Conservation (phyloP, 768 basidiomycete species). For the Aureoboletus auriporus region DNA sequence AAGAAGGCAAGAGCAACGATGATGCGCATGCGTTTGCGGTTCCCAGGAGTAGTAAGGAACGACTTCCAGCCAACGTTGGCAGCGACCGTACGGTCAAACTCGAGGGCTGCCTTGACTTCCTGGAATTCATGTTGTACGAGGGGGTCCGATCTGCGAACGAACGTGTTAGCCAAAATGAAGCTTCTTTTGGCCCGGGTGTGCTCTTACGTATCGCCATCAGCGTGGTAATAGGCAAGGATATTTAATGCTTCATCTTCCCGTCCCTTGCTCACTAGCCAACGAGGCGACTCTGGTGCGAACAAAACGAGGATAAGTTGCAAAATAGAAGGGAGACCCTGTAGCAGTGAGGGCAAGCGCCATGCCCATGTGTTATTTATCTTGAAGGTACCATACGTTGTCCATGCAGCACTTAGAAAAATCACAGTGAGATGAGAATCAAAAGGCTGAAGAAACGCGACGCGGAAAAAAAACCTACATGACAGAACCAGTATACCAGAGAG, state of each 20-base stretch:
- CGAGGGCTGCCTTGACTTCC: slow-evolving; percentile 76
- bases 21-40: slow-evolving; percentile 72
- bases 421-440: background rate
- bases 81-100: slow-evolving; percentile 58
- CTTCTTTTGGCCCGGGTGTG: background rate
- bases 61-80: slow-evolving; percentile 65
- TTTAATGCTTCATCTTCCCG: slow-evolving; percentile 62
- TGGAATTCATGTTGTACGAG: slow-evolving; percentile 71
- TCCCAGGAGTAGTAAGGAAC: slow-evolving; percentile 62
- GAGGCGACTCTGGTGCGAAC: slow-evolving; percentile 79
- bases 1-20: slow-evolving; percentile 78
- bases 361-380: slow-evolving; percentile 63
- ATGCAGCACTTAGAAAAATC: slow-evolving; percentile 53
- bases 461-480: slow-evolving; percentile 51
- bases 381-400: slow-evolving; percentile 82
- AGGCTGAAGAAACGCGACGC: background rate
- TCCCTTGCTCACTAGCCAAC: slow-evolving; percentile 78
- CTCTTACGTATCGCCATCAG: slow-evolving; percentile 60
- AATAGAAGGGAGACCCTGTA: slow-evolving; percentile 70
- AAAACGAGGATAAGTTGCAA: slow-evolving; percentile 62
- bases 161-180: background rate
- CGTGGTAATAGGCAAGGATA: slow-evolving; percentile 78
- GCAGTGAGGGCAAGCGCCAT: slow-evolving; percentile 80
- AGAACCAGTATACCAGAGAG: slow-evolving; percentile 82
- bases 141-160: slow-evolving; percentile 45